Conservation (phyloP, 768 basidiomycete species). For the Xerocomus potaroensis region DNA sequence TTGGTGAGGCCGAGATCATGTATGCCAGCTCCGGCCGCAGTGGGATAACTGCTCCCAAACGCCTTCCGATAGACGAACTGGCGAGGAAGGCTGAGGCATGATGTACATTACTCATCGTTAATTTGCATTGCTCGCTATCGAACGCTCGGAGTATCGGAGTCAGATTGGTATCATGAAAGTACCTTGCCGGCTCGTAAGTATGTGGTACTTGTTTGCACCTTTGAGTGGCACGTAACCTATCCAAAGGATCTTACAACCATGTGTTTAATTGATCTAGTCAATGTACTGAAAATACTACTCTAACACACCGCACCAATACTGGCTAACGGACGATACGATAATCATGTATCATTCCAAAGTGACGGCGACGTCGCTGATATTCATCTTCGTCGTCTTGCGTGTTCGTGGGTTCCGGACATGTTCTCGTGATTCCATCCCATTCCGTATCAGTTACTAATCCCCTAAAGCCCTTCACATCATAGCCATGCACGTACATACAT, state of each 20-base stretch:
- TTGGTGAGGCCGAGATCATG: slow-evolving; percentile 61
- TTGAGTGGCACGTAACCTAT: too few species aligned
- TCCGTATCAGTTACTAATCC: slow-evolving; percentile 8
- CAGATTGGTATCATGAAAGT: too few species aligned
- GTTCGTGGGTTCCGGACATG: neutral
- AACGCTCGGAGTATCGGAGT: neutral
- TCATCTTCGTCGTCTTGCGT: slow-evolving; percentile 1
- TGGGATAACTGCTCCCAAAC: slow-evolving; percentile 31
- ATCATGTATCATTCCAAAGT: neutral
- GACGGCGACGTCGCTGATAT: neutral
- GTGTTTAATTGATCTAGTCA: too few species aligned
- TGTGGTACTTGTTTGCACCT: too few species aligned
- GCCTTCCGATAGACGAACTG: slow-evolving; percentile 24
- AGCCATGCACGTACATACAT: slow-evolving; percentile 9
- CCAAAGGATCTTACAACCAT: too few species aligned
- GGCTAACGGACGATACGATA: neutral
- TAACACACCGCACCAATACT: neutral
- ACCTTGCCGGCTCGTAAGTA: too few species aligned
- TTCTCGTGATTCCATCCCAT: slow-evolving; percentile 17
- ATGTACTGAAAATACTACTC: too few species aligned
- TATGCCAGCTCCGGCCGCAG: slow-evolving; percentile 68
- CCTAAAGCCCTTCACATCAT: slow-evolving; percentile 3
- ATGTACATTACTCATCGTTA: slow-evolving; percentile 29
- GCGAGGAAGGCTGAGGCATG: slow-evolving; percentile 17
- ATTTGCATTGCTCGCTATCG: slow-evolving; percentile 21